Evolutionary conservation across 31 red algal genomes (phyloP).

Genomic region (Asparagopsis taxiformis): DNA sequence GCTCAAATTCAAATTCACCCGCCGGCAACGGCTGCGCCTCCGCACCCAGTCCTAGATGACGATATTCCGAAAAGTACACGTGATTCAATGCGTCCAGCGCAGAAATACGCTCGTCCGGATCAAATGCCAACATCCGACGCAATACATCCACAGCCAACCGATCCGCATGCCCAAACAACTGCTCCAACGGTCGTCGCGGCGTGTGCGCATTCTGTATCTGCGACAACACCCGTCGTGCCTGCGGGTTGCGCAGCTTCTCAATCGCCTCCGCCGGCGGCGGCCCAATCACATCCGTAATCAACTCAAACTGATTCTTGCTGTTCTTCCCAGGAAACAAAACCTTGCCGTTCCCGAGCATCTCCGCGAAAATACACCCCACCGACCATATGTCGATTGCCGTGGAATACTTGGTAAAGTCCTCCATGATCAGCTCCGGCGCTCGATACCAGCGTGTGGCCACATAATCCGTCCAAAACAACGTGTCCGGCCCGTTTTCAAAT

Average conservation of each 20-base stretch:
- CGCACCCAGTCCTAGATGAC: constrained; percentile 49
- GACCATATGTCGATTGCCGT: constrained; percentile 86
- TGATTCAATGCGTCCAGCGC: constrained; percentile 55
- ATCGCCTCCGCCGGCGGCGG: constrained; percentile 58
- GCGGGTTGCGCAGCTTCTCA: constrained; percentile 66
- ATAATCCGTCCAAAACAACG: constrained; percentile 81
- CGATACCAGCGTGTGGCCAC: too few species aligned
- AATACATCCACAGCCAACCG: constrained; percentile 67
- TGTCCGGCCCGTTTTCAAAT: constrained; percentile 53
- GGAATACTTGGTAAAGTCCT: constrained; percentile 62
- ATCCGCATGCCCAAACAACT: constrained; percentile 64
- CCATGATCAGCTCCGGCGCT: constrained; percentile 91
- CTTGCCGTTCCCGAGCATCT: constrained; percentile 59
- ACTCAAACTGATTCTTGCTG: constrained; percentile 71
- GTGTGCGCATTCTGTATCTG: constrained; percentile 45
- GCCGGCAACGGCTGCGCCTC: constrained; percentile 49
- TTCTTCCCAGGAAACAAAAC: constrained; percentile 83
- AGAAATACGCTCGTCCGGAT: constrained; percentile 50
- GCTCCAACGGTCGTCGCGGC: constrained; percentile 48
- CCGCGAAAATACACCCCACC: constrained; percentile 85
- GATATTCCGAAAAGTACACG: constrained; percentile 70
- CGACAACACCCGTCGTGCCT: constrained; percentile 47
- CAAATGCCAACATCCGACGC: constrained; percentile 44
- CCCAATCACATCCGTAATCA: constrained; percentile 80
- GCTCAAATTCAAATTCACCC: constrained; percentile 85